Evolutionary conservation across 345 rosid species (phyloP), one percentile per base, ranked within the genome.

Genomic region (Eucalyptus pauciflora): DNA sequence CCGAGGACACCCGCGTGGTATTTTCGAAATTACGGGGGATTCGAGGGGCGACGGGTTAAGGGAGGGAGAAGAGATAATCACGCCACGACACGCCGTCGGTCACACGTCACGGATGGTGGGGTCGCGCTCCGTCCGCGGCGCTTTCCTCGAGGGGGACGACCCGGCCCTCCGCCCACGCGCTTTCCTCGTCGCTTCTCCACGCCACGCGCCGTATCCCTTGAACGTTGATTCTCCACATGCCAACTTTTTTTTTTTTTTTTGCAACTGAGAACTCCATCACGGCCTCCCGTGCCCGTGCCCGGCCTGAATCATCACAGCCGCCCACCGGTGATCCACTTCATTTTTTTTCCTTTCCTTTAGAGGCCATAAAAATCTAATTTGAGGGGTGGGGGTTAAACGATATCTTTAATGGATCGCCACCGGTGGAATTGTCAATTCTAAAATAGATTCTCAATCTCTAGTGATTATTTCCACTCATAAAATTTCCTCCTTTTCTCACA

Each of bases 1-100:
- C 0, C 8, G 29, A 0, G 85, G 2, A 22, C 25, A 20, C 0
- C 85, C 2, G 48, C 85, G 46, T 12, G 85, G 85, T 24, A 20
- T 76, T 76, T 41, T 0, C 85, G 85, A 6, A 41, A 76, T 76
- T 41, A 41, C 0, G 48, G 2, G 16, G 27, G 8, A 11, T 6
- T 20, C 24, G 13, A 6, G 48, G 85, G 48, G 85, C 16, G 43
- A 41, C 41, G 15, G 13, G 48, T 76, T 22, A 22, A 7, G 27
- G 5, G 1, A 3, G 83, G 8, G 85, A 7, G 7, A 76, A 41
- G 48, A 41, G 85, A 41, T 41, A 2, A 41, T 76, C 48, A 15
- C 48, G 85, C 85, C 85, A 76, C 48, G 29, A 76, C 85, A 76
- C 16, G 85, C 48, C 85, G 48, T 76, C 85, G 85, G 85, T 76